Base-by-base conservation (phyloP, 2,329 filamentous ascomycete species). In the Fusarium humuli region DNA sequence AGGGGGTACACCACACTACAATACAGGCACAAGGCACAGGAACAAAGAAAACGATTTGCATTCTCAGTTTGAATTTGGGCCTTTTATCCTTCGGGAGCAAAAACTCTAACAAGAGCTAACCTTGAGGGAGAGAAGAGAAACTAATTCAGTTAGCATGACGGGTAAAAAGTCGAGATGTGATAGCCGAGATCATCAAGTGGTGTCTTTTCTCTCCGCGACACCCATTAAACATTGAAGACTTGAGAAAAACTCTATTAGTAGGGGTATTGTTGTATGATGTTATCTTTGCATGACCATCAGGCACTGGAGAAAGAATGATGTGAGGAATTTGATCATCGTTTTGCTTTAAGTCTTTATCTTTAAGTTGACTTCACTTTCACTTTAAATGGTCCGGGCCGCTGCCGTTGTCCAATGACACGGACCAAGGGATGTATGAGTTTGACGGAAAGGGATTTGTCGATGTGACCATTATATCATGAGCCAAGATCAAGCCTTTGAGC, bases 271-370 rank as follows among this genome's bases (percentile, higher is more conserved):
- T 22, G 30, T 40, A 59, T 68, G 48, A 69, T 69, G 59, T 27
- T 65, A 61, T 53, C 44, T 32, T 27, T 32, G n/a, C 32, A 45
- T 44, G 64, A 72, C 64, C 70, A 69, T 65, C 67, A 71, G 70
- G 59, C 50, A 67, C 61, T 70, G 40, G 14, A 57, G 27, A 50
- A 50, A 9, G 20, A 29, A 30, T 30, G 25, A 48, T 22, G 52
- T 67, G 67, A 65, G 67, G 58, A 70, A 71, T 69, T 53, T 69
- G 68, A 71, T 71, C 68, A 65, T 32, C 58, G 18, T 37, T n/a
- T 48, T 34, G 25, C 16, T 25, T 34, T 44, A 30, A 57, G 46
- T 55, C 29, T 27, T 61, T 25, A 47, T 30, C 37, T 20, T 49
- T 53, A 53, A 41, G 23, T 52, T 40, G 49, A 41, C 32, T 41